phyloP scores from a whole-genome alignment of 1,284 basidiomycete genomes.

The Cutaneotrichosporon sp. region DNA sequence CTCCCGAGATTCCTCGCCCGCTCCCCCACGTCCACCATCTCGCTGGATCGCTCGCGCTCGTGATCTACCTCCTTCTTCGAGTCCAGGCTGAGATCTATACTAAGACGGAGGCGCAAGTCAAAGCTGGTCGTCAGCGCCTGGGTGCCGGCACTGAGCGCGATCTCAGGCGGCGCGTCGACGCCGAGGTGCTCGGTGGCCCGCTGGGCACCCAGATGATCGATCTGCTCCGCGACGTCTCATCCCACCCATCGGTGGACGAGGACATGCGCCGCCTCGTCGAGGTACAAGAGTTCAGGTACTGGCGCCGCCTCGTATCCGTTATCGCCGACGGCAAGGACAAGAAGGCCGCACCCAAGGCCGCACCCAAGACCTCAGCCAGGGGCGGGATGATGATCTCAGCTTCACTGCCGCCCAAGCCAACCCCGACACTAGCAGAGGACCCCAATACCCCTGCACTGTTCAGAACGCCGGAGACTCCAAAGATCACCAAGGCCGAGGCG shows the following conservation, averaged over 20 bases:
- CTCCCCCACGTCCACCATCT: constrained; percentile 53
- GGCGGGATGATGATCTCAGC: constrained; percentile 12
- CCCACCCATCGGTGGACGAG: constrained; percentile 42
- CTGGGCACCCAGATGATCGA: constrained; percentile 41
- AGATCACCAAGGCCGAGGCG: constrained; percentile 52
- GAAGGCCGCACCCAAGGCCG: constrained; percentile 1
- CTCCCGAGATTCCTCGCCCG: constrained; percentile 47
- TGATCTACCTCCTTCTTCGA: constrained; percentile 50
- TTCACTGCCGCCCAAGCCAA: constrained; percentile 1
- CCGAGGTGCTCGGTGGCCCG: constrained; percentile 49
- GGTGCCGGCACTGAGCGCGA: constrained; percentile 66
- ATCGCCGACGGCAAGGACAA: constrained; percentile 21
- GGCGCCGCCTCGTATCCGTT: constrained; percentile 39
- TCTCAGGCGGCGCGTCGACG: constrained; percentile 60
- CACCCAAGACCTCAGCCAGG: constrained; percentile 7
- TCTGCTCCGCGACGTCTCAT: constrained; percentile 39
- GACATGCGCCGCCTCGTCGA: constrained; percentile 42
- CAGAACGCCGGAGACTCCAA: constrained; percentile 52
- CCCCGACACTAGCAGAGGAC: not conserved
- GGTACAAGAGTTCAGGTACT: constrained; percentile 46
- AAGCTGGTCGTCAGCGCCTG: constrained; percentile 71
- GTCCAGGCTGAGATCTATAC: constrained; percentile 67
- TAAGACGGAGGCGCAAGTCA: constrained; percentile 61
- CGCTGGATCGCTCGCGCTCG: constrained; percentile 55
- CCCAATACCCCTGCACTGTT: constrained; percentile 30